Conservation (phyloP, 2,329 filamentous ascomycete species). For the Fusarium sp. region DNA sequence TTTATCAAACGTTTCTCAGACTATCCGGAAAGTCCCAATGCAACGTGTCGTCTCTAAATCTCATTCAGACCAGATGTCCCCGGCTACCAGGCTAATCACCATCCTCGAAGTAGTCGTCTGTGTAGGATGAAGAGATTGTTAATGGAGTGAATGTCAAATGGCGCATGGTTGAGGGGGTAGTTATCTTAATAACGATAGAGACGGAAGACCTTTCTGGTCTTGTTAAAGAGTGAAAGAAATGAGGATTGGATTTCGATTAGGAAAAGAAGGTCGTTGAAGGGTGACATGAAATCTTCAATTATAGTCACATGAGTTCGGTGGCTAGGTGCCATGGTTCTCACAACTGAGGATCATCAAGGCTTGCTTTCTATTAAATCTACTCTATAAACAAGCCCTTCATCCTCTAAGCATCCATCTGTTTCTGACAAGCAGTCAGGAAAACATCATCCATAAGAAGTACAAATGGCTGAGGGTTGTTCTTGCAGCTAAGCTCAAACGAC, state of each 20-base stretch:
- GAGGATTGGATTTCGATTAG: too few species aligned
- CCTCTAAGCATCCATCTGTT: neutral
- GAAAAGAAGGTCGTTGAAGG: too few species aligned
- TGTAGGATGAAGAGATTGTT: too few species aligned
- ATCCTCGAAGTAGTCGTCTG: too few species aligned
- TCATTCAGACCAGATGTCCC: constrained; percentile 69
- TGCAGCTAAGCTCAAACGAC: constrained; percentile 13
- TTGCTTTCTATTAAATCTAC: neutral
- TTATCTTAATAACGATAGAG: too few species aligned
- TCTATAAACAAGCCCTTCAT: neutral
- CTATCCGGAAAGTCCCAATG: constrained; percentile 63
- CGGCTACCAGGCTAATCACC: neutral
- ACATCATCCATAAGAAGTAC: constrained; percentile 21
- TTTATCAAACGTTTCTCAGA: constrained; percentile 59
- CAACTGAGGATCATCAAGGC: neutral
- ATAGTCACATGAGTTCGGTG: too few species aligned
- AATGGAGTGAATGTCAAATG: too few species aligned
- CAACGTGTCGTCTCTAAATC: constrained; percentile 62
- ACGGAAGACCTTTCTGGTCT: too few species aligned
- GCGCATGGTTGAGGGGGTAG: too few species aligned
- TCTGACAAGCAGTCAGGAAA: neutral
- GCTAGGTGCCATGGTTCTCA: too few species aligned
- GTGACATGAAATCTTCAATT: too few species aligned
- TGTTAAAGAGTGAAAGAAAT: too few species aligned
- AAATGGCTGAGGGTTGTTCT: neutral